A percentile compares a stretch with the other conserved stretches of the same genome.
Conservation (phyloP, 2,329 filamentous ascomycete genomes). For the Xylaria multiplex region DNA sequence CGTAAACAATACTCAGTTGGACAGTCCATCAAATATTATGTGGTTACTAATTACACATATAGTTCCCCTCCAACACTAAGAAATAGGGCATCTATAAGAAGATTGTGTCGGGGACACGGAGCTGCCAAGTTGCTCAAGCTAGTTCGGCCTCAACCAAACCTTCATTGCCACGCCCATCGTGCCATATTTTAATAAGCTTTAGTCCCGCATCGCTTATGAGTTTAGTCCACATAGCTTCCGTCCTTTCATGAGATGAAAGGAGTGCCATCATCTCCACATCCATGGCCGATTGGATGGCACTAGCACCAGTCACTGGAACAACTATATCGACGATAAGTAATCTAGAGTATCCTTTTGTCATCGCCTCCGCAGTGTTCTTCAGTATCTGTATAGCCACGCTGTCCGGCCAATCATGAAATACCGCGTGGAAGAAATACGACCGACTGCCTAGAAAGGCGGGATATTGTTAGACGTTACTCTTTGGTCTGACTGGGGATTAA, state of each 20-base stretch:
- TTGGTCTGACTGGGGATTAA: no score
- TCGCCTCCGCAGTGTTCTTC: conserved; percentile 44
- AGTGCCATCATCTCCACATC: conserved; percentile 41
- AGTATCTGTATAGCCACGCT: conserved; percentile 48
- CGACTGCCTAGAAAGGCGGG: conserved; percentile 41
- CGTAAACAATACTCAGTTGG: background rate
- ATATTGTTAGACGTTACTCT: background rate
- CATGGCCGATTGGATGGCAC: conserved; percentile 36
- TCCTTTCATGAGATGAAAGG: conserved; percentile 39
- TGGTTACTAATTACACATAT: background rate
- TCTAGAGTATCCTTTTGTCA: conserved; percentile 52
- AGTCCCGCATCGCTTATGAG: conserved; percentile 38
- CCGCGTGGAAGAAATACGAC: conserved; percentile 48
- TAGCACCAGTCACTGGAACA: conserved; percentile 51
- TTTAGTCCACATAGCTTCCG: conserved; percentile 37
- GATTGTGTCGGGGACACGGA: background rate
- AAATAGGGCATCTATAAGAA: background rate
- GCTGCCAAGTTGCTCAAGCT: conserved; percentile 23
- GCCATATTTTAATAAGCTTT: conserved; percentile 37
- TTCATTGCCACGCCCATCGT: conserved; percentile 37
- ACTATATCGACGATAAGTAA: conserved; percentile 57
- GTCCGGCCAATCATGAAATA: conserved; percentile 56
- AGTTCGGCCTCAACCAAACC: conserved; percentile 42
- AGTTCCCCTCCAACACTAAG: background rate
- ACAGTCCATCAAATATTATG: background rate